Evolutionary conservation across 495 filamentous ascomycete genomes (phyloP).

Genomic region (Tetracladium setigerum): DNA sequence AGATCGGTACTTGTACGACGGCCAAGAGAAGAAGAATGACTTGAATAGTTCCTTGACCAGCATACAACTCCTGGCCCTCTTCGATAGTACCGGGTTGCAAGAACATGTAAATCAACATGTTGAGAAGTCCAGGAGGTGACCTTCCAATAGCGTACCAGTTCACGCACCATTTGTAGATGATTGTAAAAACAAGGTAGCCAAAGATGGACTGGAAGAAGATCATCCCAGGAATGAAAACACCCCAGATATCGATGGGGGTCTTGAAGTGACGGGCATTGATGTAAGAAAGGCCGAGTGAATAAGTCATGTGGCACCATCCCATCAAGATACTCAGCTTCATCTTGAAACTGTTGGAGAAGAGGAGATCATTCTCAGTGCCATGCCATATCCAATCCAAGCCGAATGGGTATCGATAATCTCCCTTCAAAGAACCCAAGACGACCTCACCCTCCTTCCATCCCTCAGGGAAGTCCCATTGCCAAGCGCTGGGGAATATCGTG

Average conservation of each 20-base stretch:
- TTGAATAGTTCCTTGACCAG: conserved; percentile 68
- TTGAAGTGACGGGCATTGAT: conserved; percentile 94
- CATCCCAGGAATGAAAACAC: conserved; percentile 96
- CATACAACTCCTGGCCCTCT: conserved; percentile 51
- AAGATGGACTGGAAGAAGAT: conserved; percentile 99
- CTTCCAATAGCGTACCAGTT: conserved; percentile 67
- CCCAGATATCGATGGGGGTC: conserved; percentile 87
- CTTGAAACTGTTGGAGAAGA: conserved; percentile 97
- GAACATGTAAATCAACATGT: conserved; percentile 99
- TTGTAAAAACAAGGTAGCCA: conserved; percentile 87
- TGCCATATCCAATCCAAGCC: conserved; percentile 98
- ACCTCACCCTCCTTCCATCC: conserved; percentile 51
- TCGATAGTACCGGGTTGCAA: conserved; percentile 72
- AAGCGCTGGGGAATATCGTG: conserved; percentile 80
- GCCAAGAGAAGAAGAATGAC: conserved; percentile 75
- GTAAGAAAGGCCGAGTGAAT: conserved; percentile 86
- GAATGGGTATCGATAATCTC: conserved; percentile 80
- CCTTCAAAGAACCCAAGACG: conserved; percentile 57
- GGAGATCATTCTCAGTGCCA: conserved; percentile 81
- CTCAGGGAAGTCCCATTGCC: conserved; percentile 61
- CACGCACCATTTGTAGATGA: conserved; percentile 94
- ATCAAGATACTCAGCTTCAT: conserved; percentile 98
- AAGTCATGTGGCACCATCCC: conserved; percentile 98
- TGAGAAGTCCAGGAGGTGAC: conserved; percentile 77
- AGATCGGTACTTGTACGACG: conserved; percentile 74